These are phyloP conservation scores for Thielaviopsis punctulata DNA, from an alignment of 2,329 filamentous ascomycete species.

Conservation along the genomic window DNA sequence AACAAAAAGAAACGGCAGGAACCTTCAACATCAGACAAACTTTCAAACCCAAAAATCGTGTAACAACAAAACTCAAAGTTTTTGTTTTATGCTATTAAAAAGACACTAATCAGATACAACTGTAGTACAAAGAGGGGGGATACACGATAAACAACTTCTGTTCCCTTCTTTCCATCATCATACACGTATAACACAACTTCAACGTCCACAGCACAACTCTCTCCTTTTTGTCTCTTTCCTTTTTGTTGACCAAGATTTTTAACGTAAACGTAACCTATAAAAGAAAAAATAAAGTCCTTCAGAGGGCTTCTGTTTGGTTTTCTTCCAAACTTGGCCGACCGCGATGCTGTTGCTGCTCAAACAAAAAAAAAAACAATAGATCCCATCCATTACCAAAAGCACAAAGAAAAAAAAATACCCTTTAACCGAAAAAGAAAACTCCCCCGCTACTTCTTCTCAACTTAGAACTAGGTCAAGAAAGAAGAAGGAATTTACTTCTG, in stretches of 20 bases:
- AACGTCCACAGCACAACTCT: neutral
- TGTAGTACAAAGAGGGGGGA: constrained; percentile 11
- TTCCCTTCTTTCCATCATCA: constrained; percentile 6
- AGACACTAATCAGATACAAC: constrained; percentile 11
- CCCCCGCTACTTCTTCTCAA: neutral
- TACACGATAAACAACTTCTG: neutral
- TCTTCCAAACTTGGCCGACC: neutral
- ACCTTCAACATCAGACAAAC: too few species aligned
- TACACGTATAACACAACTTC: constrained; percentile 9
- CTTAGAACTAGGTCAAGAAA: neutral
- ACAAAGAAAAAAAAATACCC: constrained; percentile 4
- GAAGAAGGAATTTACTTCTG: constrained; percentile 44
- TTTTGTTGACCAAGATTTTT: too few species aligned
- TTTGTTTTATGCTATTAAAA: constrained; percentile 10
- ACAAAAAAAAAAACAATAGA: constrained; percentile 1
- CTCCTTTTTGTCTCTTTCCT: neutral
- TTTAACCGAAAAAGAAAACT: constrained; percentile 1
- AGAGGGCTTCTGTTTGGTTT: neutral
- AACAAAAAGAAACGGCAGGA: constrained; percentile 1
- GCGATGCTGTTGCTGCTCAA: constrained; percentile 11
- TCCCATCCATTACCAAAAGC: neutral
- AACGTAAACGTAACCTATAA: neutral
- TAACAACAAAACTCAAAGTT: too few species aligned
- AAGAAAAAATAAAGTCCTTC: neutral
- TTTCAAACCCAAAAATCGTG: too few species aligned